A percentile compares a stretch with the other conserved stretches of the same genome.
These are phyloP conservation scores for Pseudodiploospora longispora DNA, from an alignment of 2,329 filamentous ascomycete species.

Conservation along the genomic window DNA sequence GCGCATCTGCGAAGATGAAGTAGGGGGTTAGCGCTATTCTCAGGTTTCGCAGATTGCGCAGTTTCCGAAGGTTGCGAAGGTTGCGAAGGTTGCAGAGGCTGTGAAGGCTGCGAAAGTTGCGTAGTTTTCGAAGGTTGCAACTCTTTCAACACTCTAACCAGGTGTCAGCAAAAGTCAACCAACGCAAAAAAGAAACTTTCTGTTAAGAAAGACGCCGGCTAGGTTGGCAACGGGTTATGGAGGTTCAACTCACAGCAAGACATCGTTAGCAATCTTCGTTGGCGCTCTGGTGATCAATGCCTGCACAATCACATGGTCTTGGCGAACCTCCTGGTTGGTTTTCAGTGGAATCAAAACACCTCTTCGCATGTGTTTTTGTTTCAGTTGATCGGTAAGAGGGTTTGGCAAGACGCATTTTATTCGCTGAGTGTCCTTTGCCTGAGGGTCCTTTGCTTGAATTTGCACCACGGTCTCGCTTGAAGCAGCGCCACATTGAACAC, in stretches of 20 bases:
- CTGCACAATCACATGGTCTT: slow-evolving; percentile 49
- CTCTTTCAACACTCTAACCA: no score
- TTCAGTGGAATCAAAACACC: slow-evolving; percentile 55
- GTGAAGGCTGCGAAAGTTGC: neutral
- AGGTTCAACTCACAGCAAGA: slow-evolving; percentile 55
- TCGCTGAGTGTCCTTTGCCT: slow-evolving; percentile 4
- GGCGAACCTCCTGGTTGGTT: slow-evolving; percentile 54
- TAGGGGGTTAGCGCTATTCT: slow-evolving; percentile 55
- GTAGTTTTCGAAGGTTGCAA: no score
- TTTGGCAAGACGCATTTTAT: slow-evolving; percentile 21
- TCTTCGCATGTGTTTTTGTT: slow-evolving; percentile 26
- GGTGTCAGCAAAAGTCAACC: neutral
- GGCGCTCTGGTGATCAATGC: slow-evolving; percentile 67
- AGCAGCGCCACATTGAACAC: neutral
- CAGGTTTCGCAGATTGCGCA: slow-evolving; percentile 46
- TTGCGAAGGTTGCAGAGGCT: neutral
- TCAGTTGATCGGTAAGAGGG: slow-evolving; percentile 29
- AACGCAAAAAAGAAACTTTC: neutral
- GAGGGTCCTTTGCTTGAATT: slow-evolving; percentile 4
- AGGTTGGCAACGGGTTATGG: neutral
- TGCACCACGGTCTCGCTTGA: slow-evolving; percentile 1
- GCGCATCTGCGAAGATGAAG: slow-evolving; percentile 70
- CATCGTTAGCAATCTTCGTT: slow-evolving; percentile 60
- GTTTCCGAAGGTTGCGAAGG: slow-evolving; percentile 5
- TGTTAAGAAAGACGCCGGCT: slow-evolving; percentile 1